phyloP scores from a whole-genome alignment of 108 stramenopile genomes.

The Seminavis robusta region DNA sequence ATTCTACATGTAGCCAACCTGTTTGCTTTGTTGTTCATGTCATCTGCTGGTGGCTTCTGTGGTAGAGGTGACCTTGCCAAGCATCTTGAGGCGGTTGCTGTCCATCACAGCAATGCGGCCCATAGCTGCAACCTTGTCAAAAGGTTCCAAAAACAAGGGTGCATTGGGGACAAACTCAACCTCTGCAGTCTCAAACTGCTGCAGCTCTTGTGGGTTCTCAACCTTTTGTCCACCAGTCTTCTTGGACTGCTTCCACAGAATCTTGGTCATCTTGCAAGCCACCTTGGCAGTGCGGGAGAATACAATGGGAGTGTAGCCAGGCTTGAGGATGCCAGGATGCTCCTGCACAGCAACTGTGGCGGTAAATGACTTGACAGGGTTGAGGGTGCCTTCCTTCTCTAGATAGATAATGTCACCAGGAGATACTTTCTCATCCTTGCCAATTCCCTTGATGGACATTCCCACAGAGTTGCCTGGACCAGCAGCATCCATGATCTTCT shows the following conservation, averaged over 20 bases:
- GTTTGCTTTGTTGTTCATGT: too few relatives aligned
- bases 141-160: constrained; percentile 61
- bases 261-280: constrained; percentile 73
- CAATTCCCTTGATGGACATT: constrained; percentile 64
- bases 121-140: constrained; percentile 48
- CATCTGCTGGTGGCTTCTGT: too few relatives aligned
- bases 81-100: constrained; percentile 67
- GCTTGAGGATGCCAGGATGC: constrained; percentile 59
- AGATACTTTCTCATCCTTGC: constrained; percentile 53
- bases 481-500: constrained; percentile 48
- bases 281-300: constrained; percentile 73
- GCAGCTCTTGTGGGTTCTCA: constrained; percentile 50
- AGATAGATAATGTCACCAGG: constrained; percentile 66
- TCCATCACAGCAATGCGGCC: constrained; percentile 77
- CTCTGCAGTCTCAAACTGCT: constrained; percentile 61
- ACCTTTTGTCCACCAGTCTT: constrained; percentile 63
- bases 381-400: constrained; percentile 42
- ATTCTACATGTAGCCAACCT: too few relatives aligned
- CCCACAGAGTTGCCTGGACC: constrained; percentile 67
- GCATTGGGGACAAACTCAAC: constrained; percentile 54
- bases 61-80: constrained; percentile 77
- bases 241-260: constrained; percentile 67
- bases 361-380: constrained; percentile 53
- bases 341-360: constrained; percentile 63
- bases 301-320: constrained; percentile 50